Percentiles rank a stretch among this genome's conserved stretches.
Evolutionary conservation across 1,284 basidiomycete genomes (phyloP).

Genomic region (Marasmius tenuissimus): DNA sequence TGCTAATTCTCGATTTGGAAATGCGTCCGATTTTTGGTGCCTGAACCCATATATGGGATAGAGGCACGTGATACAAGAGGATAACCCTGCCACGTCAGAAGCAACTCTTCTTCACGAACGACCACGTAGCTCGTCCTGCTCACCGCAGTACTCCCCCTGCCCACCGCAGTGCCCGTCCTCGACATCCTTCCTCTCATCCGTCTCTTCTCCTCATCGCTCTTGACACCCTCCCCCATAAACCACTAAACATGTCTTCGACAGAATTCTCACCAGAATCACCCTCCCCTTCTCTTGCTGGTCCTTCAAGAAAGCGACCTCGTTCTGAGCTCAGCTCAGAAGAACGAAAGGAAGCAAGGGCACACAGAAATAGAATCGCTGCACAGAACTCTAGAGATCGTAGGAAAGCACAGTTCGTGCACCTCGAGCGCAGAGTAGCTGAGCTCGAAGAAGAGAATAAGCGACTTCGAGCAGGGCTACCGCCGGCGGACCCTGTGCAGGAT

Average conservation of each 20-base stretch:
- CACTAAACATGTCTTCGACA: background rate
- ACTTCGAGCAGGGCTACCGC: slow-evolving; percentile 60
- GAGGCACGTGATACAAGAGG: background rate
- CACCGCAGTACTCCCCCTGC: background rate
- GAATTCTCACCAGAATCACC: slow-evolving; percentile 18
- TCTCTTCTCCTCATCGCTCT: background rate
- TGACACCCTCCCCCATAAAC: background rate
- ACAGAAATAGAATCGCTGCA: slow-evolving; percentile 81
- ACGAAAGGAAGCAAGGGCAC: slow-evolving; percentile 78
- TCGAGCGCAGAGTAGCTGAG: slow-evolving; percentile 78
- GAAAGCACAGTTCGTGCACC: slow-evolving; percentile 70
- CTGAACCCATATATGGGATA: background rate
- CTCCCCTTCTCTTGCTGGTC: slow-evolving; percentile 36
- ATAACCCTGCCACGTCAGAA: background rate
- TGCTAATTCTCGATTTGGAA: background rate
- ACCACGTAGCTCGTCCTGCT: slow-evolving; percentile 6
- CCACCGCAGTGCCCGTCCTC: background rate
- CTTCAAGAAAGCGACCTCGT: slow-evolving; percentile 69
- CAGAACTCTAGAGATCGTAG: slow-evolving; percentile 82
- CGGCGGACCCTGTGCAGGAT: slow-evolving; percentile 41
- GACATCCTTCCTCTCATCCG: background rate
- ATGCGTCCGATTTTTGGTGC: background rate
- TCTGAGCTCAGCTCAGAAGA: slow-evolving; percentile 64
- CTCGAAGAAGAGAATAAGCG: slow-evolving; percentile 85
- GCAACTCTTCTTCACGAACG: background rate